phyloP scores from a whole-genome alignment of 768 basidiomycete genomes.

The Russula brevipes region DNA sequence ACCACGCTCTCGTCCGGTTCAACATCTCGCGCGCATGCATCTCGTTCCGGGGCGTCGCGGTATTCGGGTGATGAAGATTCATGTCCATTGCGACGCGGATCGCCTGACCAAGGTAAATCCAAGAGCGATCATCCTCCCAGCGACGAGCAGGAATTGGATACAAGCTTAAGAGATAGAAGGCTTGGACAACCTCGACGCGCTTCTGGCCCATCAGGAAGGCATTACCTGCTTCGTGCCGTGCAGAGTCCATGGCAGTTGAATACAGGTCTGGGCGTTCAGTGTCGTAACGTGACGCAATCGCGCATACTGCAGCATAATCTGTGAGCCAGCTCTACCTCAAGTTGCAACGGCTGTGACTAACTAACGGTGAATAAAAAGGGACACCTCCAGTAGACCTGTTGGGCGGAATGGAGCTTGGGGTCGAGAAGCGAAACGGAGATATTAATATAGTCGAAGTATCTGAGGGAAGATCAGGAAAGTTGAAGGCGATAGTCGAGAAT shows the following conservation, averaged over 20 bases:
- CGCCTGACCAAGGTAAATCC: slow-evolving; percentile 84
- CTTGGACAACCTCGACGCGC: slow-evolving; percentile 79
- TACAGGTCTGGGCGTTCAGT: slow-evolving; percentile 68
- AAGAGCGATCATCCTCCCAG: slow-evolving; percentile 89
- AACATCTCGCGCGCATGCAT: slow-evolving; percentile 81
- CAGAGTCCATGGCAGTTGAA: slow-evolving; percentile 61
- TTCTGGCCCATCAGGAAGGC: slow-evolving; percentile 72
- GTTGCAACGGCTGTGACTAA: slow-evolving; percentile 39
- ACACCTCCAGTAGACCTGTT: slow-evolving; percentile 73
- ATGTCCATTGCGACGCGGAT: slow-evolving; percentile 86
- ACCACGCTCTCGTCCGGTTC: slow-evolving; percentile 86
- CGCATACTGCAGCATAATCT: slow-evolving; percentile 55
- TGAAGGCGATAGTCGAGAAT: not conserved
- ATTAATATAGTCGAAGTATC: slow-evolving; percentile 67
- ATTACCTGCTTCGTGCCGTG: slow-evolving; percentile 69
- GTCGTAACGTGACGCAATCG: slow-evolving; percentile 77
- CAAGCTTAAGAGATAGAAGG: slow-evolving; percentile 73
- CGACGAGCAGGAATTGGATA: slow-evolving; percentile 67
- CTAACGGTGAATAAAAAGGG: slow-evolving; percentile 91
- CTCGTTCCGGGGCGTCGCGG: slow-evolving; percentile 73
- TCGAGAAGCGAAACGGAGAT: slow-evolving; percentile 78
- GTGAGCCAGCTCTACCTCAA: not conserved
- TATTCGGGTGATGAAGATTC: slow-evolving; percentile 74
- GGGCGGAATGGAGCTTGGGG: slow-evolving; percentile 78
- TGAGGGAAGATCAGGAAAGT: slow-evolving; percentile 8